These are phyloP conservation scores for Cryoendolithus antarcticus DNA, from an alignment of 2,329 filamentous ascomycete species.

Conservation along the genomic window DNA sequence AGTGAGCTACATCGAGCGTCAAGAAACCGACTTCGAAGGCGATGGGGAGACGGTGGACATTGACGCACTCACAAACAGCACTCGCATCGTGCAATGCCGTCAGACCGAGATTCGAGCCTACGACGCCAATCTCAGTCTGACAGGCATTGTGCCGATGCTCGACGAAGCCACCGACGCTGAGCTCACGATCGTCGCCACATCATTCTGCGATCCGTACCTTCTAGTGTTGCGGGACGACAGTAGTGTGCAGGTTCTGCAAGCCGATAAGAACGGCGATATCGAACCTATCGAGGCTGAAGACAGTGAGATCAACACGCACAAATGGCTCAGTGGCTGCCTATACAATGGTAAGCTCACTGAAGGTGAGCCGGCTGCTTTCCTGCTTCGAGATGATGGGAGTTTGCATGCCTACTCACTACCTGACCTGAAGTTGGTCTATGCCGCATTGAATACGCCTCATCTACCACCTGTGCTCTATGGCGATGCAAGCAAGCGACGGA, in stretches of 20 bases:
- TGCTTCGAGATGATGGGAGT: constrained; percentile 63
- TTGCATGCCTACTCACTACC: constrained; percentile 64
- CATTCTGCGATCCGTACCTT: constrained; percentile 77
- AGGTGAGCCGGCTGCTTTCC: constrained; percentile 56
- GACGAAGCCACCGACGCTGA: constrained; percentile 82
- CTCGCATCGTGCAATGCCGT: constrained; percentile 75
- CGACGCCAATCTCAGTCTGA: constrained; percentile 79
- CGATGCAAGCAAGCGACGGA: constrained; percentile 58
- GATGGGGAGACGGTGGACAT: constrained; percentile 80
- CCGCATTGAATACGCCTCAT: constrained; percentile 64
- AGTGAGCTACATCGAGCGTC: constrained; percentile 36
- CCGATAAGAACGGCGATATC: constrained; percentile 70
- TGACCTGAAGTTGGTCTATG: constrained; percentile 59
- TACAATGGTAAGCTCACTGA: constrained; percentile 51
- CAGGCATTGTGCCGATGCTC: constrained; percentile 83
- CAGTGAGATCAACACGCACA: constrained; percentile 58
- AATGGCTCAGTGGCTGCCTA: constrained; percentile 74
- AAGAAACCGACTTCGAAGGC: constrained; percentile 81
- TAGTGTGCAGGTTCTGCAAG: constrained; percentile 65
- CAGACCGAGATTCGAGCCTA: constrained; percentile 82
- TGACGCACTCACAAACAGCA: constrained; percentile 67
- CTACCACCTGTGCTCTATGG: constrained; percentile 63
- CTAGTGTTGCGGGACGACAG: constrained; percentile 73
- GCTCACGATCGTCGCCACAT: constrained; percentile 64
- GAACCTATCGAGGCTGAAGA: constrained; percentile 15